Conservation (phyloP, 2,329 filamentous ascomycete genomes). For the Parafenestella ontariensis region DNA sequence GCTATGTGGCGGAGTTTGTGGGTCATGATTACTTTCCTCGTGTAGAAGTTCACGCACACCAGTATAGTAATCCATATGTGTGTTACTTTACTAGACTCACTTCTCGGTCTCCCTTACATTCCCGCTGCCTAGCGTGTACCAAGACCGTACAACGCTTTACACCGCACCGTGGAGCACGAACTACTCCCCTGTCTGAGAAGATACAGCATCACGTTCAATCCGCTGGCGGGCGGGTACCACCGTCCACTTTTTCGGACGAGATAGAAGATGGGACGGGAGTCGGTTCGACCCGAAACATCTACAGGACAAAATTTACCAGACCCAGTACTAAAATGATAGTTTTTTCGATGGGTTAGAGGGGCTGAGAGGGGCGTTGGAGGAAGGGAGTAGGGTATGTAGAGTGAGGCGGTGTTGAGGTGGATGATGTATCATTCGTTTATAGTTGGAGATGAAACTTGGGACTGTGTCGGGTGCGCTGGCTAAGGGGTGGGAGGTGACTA, state of each 20-base stretch:
- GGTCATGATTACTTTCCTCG: too few species aligned
- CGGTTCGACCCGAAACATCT: conserved; percentile 52
- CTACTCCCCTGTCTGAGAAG: conserved; percentile 28
- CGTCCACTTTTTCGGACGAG: conserved; percentile 23
- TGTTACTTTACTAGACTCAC: too few species aligned
- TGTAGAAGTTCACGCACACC: too few species aligned
- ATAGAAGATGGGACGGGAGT: conserved; percentile 59
- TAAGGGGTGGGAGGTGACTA: conserved; percentile 70
- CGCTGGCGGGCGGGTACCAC: conserved; percentile 25
- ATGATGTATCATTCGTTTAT: conserved; percentile 53
- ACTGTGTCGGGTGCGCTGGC: conserved; percentile 80
- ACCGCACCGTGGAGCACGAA: conserved; percentile 27
- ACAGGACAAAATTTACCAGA: conserved; percentile 50
- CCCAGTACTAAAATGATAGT: conserved; percentile 52
- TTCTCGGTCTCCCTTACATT: too few species aligned
- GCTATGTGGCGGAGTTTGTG: too few species aligned
- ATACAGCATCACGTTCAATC: conserved; percentile 26
- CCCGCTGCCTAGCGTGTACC: conserved; percentile 54
- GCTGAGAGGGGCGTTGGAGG: conserved; percentile 44
- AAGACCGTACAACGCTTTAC: conserved; percentile 45
- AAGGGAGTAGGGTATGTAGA: conserved; percentile 46
- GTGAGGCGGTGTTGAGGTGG: conserved; percentile 55
- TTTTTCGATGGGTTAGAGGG: conserved; percentile 55
- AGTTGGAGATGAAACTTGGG: conserved; percentile 61
- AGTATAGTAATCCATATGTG: too few species aligned